Conservation (phyloP, 2,329 filamentous ascomycete species). For the Westerdykella aurantiaca region DNA sequence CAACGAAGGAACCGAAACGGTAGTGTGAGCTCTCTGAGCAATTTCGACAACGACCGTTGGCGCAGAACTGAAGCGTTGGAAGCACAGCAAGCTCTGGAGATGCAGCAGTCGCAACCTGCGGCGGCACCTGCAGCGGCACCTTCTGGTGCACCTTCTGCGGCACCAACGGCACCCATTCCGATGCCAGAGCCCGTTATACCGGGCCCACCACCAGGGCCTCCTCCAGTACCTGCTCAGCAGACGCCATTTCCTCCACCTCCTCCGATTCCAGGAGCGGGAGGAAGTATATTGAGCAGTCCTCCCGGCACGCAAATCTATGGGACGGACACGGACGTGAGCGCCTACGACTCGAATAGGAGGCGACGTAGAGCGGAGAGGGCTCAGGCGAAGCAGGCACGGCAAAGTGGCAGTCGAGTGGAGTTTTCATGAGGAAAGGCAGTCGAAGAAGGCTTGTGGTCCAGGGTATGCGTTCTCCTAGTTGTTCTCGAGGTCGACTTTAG, state of each 20-base stretch:
- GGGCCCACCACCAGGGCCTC: constrained; percentile 23
- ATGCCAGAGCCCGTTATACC: constrained; percentile 27
- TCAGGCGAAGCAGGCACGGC: constrained; percentile 32
- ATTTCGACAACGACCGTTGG: constrained; percentile 35
- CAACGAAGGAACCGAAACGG: constrained; percentile 34
- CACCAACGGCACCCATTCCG: constrained; percentile 12
- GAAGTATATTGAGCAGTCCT: constrained; percentile 34
- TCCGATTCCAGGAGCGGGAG: constrained; percentile 26
- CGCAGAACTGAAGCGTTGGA: constrained; percentile 36
- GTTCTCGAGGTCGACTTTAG: too few species aligned
- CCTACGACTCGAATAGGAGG: constrained; percentile 36
- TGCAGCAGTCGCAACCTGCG: constrained; percentile 14
- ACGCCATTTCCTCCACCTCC: constrained; percentile 30
- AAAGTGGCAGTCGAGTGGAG: constrained; percentile 36
- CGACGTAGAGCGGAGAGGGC: constrained; percentile 37
- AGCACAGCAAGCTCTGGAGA: constrained; percentile 22
- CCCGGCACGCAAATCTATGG: constrained; percentile 31
- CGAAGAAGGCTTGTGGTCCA: too few species aligned
- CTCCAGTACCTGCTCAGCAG: constrained; percentile 13
- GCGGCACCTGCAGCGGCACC: neutral
- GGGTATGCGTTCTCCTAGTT: too few species aligned
- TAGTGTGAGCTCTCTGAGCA: constrained; percentile 37
- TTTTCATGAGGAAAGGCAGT: constrained; percentile 29
- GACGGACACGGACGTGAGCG: constrained; percentile 36
- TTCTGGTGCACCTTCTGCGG: neutral